Evolutionary conservation across 176 grass and related monocot species (phyloP).

Genomic region (Cymbopogon citratus): DNA sequence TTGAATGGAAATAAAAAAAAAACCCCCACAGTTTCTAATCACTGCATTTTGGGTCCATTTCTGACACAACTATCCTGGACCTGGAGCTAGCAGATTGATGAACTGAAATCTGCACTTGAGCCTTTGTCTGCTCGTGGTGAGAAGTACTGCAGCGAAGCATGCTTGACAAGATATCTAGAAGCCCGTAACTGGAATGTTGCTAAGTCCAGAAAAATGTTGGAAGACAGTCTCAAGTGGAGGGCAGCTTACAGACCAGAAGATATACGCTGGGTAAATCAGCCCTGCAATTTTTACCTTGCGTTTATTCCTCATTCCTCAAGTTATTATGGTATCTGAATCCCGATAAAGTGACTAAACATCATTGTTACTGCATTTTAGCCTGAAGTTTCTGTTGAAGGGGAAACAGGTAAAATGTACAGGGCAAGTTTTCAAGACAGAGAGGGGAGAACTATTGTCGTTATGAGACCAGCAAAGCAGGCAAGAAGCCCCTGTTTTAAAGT

Average conservation of each 20-base stretch:
- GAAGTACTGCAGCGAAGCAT: slow-evolving; percentile 54
- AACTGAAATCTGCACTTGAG: slow-evolving; percentile 57
- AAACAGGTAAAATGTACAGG: slow-evolving; percentile 81
- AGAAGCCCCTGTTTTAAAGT: slow-evolving; percentile 6
- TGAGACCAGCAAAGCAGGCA: slow-evolving; percentile 75
- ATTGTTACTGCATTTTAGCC: slow-evolving; percentile 32
- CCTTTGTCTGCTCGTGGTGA: slow-evolving; percentile 37
- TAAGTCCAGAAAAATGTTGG: slow-evolving; percentile 79
- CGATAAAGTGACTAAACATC: neutral
- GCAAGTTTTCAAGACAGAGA: slow-evolving; percentile 73
- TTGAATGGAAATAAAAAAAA: neutral
- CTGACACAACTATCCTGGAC: neutral
- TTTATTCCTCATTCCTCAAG: neutral
- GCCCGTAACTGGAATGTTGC: slow-evolving; percentile 66
- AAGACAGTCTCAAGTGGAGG: slow-evolving; percentile 85
- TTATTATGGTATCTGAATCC: neutral
- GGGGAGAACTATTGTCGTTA: slow-evolving; percentile 55
- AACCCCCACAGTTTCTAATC: neutral
- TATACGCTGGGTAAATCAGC: slow-evolving; percentile 60
- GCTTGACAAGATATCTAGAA: slow-evolving; percentile 72
- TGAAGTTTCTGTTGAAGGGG: slow-evolving; percentile 62
- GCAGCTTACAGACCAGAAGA: slow-evolving; percentile 61
- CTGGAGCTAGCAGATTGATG: slow-evolving; percentile 49
- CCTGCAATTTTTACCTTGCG: neutral
- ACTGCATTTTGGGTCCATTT: neutral